A percentile compares a stretch with the other conserved stretches of the same genome.
These are phyloP conservation scores for Fraxinus ornus DNA, from an alignment of 305 asterid genomes.

Conservation along the genomic window DNA sequence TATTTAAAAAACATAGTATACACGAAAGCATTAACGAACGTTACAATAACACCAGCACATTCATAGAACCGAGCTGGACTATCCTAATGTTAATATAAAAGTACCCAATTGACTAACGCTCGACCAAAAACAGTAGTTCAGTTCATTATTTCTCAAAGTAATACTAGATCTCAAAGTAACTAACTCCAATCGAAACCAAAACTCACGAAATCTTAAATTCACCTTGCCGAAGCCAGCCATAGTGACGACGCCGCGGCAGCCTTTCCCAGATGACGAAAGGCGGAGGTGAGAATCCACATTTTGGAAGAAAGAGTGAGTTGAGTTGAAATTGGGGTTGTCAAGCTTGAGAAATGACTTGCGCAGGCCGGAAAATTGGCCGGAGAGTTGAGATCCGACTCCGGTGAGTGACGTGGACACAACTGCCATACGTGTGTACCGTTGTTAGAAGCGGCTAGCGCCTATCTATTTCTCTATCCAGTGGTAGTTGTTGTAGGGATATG, in stretches of 20 bases:
- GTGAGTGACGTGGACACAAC: conserved; percentile 62
- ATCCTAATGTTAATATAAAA: not conserved
- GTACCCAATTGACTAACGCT: not conserved
- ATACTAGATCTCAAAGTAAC: conserved; percentile 29
- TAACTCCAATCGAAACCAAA: not conserved
- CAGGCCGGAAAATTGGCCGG: conserved; percentile 62
- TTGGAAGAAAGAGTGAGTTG: conserved; percentile 48
- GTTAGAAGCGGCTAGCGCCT: not conserved
- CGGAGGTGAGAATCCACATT: conserved; percentile 53
- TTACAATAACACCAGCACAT: not conserved
- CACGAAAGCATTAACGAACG: not conserved
- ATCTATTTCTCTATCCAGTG: conserved; percentile 24
- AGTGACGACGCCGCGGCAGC: conserved; percentile 56
- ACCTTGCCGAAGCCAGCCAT: conserved; percentile 93
- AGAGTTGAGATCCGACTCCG: conserved; percentile 46
- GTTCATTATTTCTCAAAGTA: not conserved
- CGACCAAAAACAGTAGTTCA: not conserved
- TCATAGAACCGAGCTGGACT: not conserved
- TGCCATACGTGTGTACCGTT: conserved; percentile 38
- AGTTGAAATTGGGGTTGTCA: conserved; percentile 44
- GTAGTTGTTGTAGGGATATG: not conserved
- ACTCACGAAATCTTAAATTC: not conserved
- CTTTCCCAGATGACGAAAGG: conserved; percentile 41
- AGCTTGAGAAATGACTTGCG: conserved; percentile 56
- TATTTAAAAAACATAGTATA: not conserved